Percentiles rank a stretch among this genome's conserved stretches.
Conservation (phyloP, 257 asterid genomes). For the Capsicum chinense region DNA sequence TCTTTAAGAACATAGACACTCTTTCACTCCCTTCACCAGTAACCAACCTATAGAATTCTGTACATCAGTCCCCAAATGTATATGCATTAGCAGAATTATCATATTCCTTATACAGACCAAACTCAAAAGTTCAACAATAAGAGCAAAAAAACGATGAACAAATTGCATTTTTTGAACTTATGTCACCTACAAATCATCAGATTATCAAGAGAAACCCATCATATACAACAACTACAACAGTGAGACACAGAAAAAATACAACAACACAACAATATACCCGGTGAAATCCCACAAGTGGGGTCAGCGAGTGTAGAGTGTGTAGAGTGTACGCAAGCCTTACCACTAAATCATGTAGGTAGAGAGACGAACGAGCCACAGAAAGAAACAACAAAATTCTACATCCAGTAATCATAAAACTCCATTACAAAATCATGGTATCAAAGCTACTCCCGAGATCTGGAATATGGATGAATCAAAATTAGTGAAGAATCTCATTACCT, state of each 20-base stretch:
- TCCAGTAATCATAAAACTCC: neutral
- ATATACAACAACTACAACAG: neutral
- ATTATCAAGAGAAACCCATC: neutral
- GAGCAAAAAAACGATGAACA: neutral
- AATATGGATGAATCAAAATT: neutral
- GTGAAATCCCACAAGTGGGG: too few relatives aligned
- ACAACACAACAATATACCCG: too few relatives aligned
- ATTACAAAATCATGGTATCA: neutral
- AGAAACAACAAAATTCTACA: neutral
- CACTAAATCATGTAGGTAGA: too few relatives aligned
- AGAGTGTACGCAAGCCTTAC: too few relatives aligned
- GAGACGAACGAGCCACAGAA: too few relatives aligned
- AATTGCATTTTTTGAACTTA: neutral
- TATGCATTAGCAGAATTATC: constrained; percentile 11
- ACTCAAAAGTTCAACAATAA: neutral
- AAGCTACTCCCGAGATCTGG: constrained; percentile 30
- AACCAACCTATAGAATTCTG: neutral
- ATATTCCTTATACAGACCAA: neutral
- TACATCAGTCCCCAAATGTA: neutral
- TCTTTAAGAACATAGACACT: neutral
- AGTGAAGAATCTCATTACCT: constrained; percentile 48
- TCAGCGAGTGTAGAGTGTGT: too few relatives aligned
- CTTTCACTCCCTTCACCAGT: neutral
- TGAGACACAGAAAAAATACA: neutral
- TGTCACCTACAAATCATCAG: neutral